These are phyloP conservation scores for Oryza officinalis DNA, from an alignment of 176 grass and related monocot species.

Conservation along the genomic window DNA sequence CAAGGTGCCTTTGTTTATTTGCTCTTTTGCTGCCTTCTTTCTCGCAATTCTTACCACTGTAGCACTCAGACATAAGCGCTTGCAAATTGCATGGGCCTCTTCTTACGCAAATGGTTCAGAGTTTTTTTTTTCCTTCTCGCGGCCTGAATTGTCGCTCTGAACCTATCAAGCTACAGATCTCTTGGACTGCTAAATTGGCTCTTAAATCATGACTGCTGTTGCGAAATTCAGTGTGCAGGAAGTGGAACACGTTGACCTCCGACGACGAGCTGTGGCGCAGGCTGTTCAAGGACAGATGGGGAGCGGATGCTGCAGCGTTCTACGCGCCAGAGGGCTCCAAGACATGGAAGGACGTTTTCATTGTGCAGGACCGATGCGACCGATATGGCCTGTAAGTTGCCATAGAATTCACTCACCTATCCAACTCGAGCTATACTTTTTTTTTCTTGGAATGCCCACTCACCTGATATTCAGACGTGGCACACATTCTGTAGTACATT, in stretches of 20 bases:
- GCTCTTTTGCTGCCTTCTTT: neutral
- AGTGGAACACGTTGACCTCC: constrained; percentile 71
- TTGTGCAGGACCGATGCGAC: constrained; percentile 80
- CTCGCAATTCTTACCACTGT: neutral
- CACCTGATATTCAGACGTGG: neutral
- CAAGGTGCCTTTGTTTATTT: constrained; percentile 43
- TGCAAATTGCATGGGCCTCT: no score
- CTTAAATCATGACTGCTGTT: neutral
- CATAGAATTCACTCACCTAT: neutral
- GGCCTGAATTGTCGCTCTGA: neutral
- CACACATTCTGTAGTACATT: neutral
- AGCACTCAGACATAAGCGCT: neutral
- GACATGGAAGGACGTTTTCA: constrained; percentile 87
- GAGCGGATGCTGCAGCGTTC: constrained; percentile 57
- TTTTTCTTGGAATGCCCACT: neutral
- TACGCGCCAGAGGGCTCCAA: constrained; percentile 59
- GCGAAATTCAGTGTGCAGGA: constrained; percentile 65
- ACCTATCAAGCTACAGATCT: neutral
- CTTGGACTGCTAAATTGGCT: neutral
- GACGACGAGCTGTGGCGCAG: constrained; percentile 72
- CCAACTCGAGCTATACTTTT: neutral
- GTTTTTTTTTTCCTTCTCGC: no score
- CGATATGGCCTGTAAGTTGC: constrained; percentile 73
- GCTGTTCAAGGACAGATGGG: constrained; percentile 75
- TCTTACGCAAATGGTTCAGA: neutral